Evolutionary conservation across 805 yeast species (phyloP), one percentile per base, ranked within the genome.

Genomic region (Candida morakotiae): DNA sequence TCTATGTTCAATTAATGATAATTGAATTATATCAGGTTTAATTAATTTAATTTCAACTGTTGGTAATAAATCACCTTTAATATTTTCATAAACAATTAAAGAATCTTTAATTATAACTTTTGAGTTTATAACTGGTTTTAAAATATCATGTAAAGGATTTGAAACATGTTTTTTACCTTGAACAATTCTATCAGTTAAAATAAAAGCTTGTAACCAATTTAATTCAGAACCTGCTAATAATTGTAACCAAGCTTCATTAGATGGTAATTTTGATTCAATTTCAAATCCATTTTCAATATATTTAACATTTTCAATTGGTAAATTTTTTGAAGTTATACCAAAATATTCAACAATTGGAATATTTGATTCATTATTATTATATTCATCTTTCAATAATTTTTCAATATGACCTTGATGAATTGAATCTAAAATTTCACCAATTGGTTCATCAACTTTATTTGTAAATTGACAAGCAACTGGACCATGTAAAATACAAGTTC

Each of bases 401-500:
- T 68, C 65, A 57, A 93, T 83, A 66, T 89, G 97, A 43, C 96
- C 96, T 25, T 88, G 79, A 56, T 93, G 96, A 44, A 93, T 82
- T 49, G 75, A 69, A 58, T 91, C 97, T 67, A 93, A 67, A 51
- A 93, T 88, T 31, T 83, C 85, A 64, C 85, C 81, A 56, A 93
- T 86, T 53, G 98, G 98, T 69, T 87, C 96, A 58, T 93, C 81
- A 43, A 86, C 93, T 56, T 74, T 71, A 54, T 75, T 84, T 52
- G 97, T 81, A 72, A 71, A 89, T 67, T 82, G 88, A 52, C 96
- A 96, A 52, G 99, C 95, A 49, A 93, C 98, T 36, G 99, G 99
- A 52, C 98, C 98, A 55, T 88, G 96, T 55, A 93, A 76, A 50
- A 93, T 88, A 84, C 98, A 94, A n/a, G 97, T 91, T 75, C 98